These are phyloP conservation scores for Jatropha multifida DNA, from an alignment of 441 rosid species.

Conservation along the genomic window DNA sequence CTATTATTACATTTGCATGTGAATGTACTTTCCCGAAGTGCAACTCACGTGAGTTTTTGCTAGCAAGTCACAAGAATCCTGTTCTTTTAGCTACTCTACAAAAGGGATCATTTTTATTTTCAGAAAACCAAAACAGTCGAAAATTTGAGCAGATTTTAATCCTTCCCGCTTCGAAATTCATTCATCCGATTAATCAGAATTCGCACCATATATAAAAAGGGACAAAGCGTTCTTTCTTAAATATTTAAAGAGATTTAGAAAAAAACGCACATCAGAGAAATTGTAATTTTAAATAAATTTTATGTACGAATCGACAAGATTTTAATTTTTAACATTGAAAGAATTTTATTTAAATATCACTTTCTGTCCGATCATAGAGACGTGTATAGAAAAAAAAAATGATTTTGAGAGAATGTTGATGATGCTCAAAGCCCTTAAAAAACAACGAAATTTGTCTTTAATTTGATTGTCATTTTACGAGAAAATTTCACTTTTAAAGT, in stretches of 20 bases:
- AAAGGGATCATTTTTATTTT: background rate
- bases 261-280: no score
- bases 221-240: no score
- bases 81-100: background rate
- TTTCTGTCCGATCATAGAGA: no score
- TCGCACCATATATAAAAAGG: no score
- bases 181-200: no score
- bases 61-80: constrained; percentile 40
- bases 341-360: no score
- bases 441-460: background rate
- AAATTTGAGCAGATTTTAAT: no score
- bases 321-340: no score
- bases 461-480: constrained; percentile 19
- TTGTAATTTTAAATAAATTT: no score
- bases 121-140: background rate
- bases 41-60: constrained; percentile 56
- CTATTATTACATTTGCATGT: constrained; percentile 58
- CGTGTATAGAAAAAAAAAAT: background rate
- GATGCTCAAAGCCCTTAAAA: constrained; percentile 2
- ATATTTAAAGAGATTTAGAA: no score
- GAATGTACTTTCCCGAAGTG: constrained; percentile 75
- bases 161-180: no score
- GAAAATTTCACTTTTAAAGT: constrained; percentile 19
- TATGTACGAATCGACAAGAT: no score
- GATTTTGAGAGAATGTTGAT: constrained; percentile 8